A percentile compares a stretch with the other conserved stretches of the same genome.
Evolutionary conservation across 2,329 filamentous ascomycete genomes (phyloP).

Genomic region (Fusarium sp.): DNA sequence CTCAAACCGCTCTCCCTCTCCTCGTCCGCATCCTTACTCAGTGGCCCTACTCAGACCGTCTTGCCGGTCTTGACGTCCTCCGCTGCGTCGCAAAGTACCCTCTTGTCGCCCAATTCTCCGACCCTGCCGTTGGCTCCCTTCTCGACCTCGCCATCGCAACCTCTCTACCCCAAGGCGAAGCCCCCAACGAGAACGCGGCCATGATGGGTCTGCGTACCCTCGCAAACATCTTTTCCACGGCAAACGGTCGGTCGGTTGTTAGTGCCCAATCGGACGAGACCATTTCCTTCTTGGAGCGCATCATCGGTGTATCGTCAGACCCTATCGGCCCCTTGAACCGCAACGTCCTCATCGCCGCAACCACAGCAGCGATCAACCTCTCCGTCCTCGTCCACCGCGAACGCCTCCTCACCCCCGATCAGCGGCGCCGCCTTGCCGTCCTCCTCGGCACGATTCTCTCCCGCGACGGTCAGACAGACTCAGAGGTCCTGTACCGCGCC

Average conservation of each 20-base stretch:
- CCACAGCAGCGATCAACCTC: slow-evolving; percentile 86
- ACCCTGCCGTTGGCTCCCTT: slow-evolving; percentile 64
- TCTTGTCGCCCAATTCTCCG: slow-evolving; percentile 67
- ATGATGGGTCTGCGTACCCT: slow-evolving; percentile 88
- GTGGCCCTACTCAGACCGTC: slow-evolving; percentile 83
- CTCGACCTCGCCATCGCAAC: slow-evolving; percentile 62
- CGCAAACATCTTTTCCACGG: slow-evolving; percentile 82
- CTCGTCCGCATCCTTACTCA: slow-evolving; percentile 75
- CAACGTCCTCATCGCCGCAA: slow-evolving; percentile 82
- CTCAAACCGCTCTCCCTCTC: slow-evolving; percentile 65
- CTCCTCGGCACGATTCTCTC: slow-evolving; percentile 70
- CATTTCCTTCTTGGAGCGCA: slow-evolving; percentile 69
- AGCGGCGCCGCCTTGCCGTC: slow-evolving; percentile 60
- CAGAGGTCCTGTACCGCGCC: slow-evolving; percentile 83
- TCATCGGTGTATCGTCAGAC: slow-evolving; percentile 61
- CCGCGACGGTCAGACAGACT: slow-evolving; percentile 69
- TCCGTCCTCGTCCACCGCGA: slow-evolving; percentile 71
- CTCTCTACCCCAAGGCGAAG: slow-evolving; percentile 57
- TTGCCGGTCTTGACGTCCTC: slow-evolving; percentile 86
- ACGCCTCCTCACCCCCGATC: slow-evolving; percentile 50
- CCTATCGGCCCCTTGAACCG: slow-evolving; percentile 69
- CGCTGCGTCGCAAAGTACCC: slow-evolving; percentile 80
- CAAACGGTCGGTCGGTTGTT: slow-evolving; percentile 73
- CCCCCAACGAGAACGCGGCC: slow-evolving; percentile 77
- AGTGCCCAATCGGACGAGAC: slow-evolving; percentile 67